Percentiles rank a stretch among this genome's conserved stretches.
These are phyloP conservation scores for Daldinia sp. DNA, from an alignment of 2,329 filamentous ascomycete species.

Conservation along the genomic window DNA sequence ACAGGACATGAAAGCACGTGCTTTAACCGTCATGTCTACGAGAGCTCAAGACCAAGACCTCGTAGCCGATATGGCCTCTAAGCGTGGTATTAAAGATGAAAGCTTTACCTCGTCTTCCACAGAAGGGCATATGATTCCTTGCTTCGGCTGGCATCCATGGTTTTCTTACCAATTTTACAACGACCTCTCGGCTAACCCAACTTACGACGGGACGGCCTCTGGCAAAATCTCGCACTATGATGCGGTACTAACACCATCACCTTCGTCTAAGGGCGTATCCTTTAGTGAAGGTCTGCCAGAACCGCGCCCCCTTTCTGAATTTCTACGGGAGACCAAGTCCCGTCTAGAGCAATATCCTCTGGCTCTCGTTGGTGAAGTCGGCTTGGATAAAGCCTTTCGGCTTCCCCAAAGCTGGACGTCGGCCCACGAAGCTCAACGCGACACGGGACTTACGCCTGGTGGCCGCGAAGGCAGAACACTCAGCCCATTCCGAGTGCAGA, in stretches of 20 bases:
- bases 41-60: conserved; percentile 78
- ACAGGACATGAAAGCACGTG: conserved; percentile 69
- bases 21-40: conserved; percentile 80
- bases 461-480: conserved; percentile 74
- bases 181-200: conserved; percentile 55
- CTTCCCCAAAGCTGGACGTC: conserved; percentile 69
- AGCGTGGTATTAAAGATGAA: conserved; percentile 57
- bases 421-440: conserved; percentile 49
- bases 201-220: conserved; percentile 48
- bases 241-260: conserved; percentile 66
- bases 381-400: conserved; percentile 79
- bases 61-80: conserved; percentile 67
- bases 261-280: conserved; percentile 52
- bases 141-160: conserved; percentile 92
- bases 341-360: conserved; percentile 65
- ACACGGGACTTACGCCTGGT: conserved; percentile 68
- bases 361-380: conserved; percentile 79
- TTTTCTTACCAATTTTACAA: conserved; percentile 81
- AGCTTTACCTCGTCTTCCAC: conserved; percentile 31
- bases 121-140: conserved; percentile 64
- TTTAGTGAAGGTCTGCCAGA: conserved; percentile 63
- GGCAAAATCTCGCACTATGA: conserved; percentile 69
- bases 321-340: conserved; percentile 63
- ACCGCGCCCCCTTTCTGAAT: conserved; percentile 66
- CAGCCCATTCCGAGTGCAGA: conserved; percentile 71